Conservation (phyloP, 2,329 filamentous ascomycete genomes). For the Claviceps sp. region DNA sequence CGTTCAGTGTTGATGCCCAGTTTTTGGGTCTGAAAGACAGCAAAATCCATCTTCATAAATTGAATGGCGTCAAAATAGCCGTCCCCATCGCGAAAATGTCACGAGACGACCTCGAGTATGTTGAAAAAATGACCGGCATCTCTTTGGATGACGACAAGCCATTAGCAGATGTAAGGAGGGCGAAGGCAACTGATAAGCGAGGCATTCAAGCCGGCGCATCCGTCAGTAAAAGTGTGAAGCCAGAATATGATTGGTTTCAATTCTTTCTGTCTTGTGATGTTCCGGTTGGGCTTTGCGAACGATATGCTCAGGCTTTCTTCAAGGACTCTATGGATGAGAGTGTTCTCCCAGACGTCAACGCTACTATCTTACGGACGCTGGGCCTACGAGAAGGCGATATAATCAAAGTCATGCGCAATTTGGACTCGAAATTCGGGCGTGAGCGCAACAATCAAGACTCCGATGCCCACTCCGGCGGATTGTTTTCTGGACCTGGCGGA, state of each 20-base stretch:
- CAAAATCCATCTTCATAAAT: slow-evolving; percentile 95
- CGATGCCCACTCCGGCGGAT: slow-evolving; percentile 48
- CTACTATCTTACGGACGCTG: slow-evolving; percentile 67
- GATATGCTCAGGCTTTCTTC: slow-evolving; percentile 79
- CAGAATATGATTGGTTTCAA: slow-evolving; percentile 96
- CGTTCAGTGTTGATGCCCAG: slow-evolving; percentile 94
- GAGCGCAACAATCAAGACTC: slow-evolving; percentile 39
- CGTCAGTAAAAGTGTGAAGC: slow-evolving; percentile 45
- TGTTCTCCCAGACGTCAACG: slow-evolving; percentile 77
- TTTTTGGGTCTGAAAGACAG: slow-evolving; percentile 90
- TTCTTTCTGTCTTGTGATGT: slow-evolving; percentile 93
- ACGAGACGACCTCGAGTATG: slow-evolving; percentile 84
- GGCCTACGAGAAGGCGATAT: slow-evolving; percentile 96
- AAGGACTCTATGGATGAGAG: slow-evolving; percentile 95
- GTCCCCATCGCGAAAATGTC: slow-evolving; percentile 96
- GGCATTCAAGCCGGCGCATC: slow-evolving; percentile 41
- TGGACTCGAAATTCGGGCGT: slow-evolving; percentile 71
- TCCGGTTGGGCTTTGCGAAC: slow-evolving; percentile 81
- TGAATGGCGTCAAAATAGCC: slow-evolving; percentile 96
- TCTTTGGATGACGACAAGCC: slow-evolving; percentile 93
- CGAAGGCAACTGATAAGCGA: slow-evolving; percentile 21
- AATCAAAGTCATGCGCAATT: slow-evolving; percentile 78
- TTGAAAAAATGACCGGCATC: slow-evolving; percentile 74
- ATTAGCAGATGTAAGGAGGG: slow-evolving; percentile 65
- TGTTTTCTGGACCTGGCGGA: slow-evolving; percentile 91